phyloP scores from a whole-genome alignment of 129 eudicot species.

The Centaurea solstitialis region DNA sequence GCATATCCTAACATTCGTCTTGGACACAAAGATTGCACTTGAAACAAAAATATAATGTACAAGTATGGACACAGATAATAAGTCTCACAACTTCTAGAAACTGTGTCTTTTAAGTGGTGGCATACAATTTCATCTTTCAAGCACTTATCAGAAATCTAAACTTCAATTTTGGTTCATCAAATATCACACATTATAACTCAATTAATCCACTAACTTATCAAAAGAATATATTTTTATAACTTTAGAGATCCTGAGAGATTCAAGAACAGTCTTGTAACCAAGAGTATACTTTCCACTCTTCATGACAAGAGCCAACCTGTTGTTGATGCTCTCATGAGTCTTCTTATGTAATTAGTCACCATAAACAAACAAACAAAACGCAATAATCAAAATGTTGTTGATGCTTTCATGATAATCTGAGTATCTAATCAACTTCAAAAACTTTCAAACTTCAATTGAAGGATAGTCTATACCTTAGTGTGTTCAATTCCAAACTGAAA shows the following conservation, averaged over 20 bases:
- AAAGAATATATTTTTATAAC: constrained; percentile 17
- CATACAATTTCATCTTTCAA: too few relatives aligned
- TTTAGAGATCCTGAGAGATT: constrained; percentile 58
- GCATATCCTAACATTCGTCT: constrained; percentile 96
- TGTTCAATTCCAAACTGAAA: too few relatives aligned
- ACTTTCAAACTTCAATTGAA: too few relatives aligned
- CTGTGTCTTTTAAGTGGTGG: too few relatives aligned
- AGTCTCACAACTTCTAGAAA: too few relatives aligned
- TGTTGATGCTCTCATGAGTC: constrained; percentile 75
- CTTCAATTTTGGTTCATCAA: not conserved
- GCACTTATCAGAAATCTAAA: too few relatives aligned
- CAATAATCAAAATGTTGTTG: not conserved
- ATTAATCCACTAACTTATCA: not conserved
- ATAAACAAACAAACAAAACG: not conserved
- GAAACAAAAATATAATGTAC: too few relatives aligned
- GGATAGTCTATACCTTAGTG: too few relatives aligned
- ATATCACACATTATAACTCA: not conserved
- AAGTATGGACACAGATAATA: too few relatives aligned
- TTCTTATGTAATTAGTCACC: constrained; percentile 51
- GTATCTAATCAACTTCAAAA: too few relatives aligned
- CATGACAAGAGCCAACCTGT: constrained; percentile 65
- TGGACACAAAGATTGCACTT: too few relatives aligned
- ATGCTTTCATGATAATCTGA: too few relatives aligned
- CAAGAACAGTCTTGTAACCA: constrained; percentile 66
- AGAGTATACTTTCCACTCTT: constrained; percentile 67